Evolutionary conservation across 192 early-diverging fungal species (phyloP).

Genomic region (Backusella circina): DNA sequence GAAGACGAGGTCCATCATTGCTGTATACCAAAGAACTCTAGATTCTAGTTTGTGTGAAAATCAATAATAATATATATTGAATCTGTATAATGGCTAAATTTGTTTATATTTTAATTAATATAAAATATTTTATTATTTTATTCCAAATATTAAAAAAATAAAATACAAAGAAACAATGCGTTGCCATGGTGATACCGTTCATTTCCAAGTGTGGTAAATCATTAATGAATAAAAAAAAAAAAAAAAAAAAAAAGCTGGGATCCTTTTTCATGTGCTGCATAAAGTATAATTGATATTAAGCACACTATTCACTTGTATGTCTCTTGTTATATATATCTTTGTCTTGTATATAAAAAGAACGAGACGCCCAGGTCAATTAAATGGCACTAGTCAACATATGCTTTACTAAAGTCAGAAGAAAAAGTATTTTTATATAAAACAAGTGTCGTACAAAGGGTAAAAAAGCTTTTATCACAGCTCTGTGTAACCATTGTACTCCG

Average conservation of each 20-base stretch:
- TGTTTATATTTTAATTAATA: too few species aligned
- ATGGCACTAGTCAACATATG: background rate
- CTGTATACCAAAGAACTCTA: too few species aligned
- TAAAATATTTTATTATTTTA: too few species aligned
- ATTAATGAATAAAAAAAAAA: background rate
- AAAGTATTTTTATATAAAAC: background rate
- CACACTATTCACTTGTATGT: too few species aligned
- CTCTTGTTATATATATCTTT: too few species aligned
- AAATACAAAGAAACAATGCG: background rate
- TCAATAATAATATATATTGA: too few species aligned
- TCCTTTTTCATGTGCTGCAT: background rate
- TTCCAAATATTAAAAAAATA: background rate
- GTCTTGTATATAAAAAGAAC: background rate
- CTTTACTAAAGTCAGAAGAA: background rate
- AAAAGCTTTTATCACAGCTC: background rate
- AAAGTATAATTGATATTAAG: background rate
- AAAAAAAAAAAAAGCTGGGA: background rate
- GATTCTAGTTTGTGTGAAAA: too few species aligned
- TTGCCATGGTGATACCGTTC: background rate
- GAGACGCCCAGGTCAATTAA: background rate
- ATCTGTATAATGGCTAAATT: too few species aligned
- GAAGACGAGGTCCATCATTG: too few species aligned
- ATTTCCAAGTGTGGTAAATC: background rate
- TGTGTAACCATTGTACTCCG: background rate
- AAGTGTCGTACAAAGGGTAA: background rate